Conservation (phyloP, 2,329 filamentous ascomycete genomes). For the Zalaria obscura region DNA sequence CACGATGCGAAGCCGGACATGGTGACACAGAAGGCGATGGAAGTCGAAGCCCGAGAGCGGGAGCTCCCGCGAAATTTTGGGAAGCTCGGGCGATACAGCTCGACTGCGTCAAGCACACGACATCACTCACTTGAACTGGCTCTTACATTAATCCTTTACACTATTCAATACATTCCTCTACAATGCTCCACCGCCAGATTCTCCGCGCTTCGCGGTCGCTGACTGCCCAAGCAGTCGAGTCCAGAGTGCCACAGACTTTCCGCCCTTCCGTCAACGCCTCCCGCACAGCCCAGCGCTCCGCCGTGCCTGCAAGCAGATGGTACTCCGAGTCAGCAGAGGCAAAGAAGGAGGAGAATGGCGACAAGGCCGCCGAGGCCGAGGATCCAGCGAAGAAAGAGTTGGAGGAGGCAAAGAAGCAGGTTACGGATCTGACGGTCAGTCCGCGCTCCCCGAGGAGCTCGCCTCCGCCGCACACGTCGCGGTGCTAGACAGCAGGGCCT, state of each 20-base stretch:
- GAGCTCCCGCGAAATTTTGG: too few species aligned
- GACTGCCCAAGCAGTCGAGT: slow-evolving; percentile 4
- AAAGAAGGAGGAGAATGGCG: slow-evolving; percentile 22
- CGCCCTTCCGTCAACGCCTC: slow-evolving; percentile 19
- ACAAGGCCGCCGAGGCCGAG: slow-evolving; percentile 19
- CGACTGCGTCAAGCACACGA: neutral
- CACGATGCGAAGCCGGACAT: too few species aligned
- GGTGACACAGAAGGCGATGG: too few species aligned
- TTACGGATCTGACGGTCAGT: slow-evolving; percentile 71
- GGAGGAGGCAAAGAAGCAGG: slow-evolving; percentile 58
- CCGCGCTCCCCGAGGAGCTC: slow-evolving; percentile 15
- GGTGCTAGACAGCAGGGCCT: neutral
- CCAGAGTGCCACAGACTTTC: slow-evolving; percentile 7
- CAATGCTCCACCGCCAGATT: slow-evolving; percentile 4
- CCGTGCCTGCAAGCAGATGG: slow-evolving; percentile 23
- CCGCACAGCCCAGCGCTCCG: slow-evolving; percentile 14
- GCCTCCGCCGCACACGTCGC: too few species aligned
- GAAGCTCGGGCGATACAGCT: too few species aligned
- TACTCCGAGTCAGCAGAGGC: slow-evolving; percentile 30
- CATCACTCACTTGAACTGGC: neutral
- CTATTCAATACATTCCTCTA: neutral
- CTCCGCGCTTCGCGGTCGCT: slow-evolving; percentile 3
- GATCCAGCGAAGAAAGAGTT: slow-evolving; percentile 49
- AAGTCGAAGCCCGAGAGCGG: too few species aligned
- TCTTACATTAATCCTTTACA: neutral